A percentile compares a stretch with the other conserved stretches of the same genome.
Evolutionary conservation across 805 yeast species (phyloP).

Genomic region (Zygosaccharomyces gambellarensis): DNA sequence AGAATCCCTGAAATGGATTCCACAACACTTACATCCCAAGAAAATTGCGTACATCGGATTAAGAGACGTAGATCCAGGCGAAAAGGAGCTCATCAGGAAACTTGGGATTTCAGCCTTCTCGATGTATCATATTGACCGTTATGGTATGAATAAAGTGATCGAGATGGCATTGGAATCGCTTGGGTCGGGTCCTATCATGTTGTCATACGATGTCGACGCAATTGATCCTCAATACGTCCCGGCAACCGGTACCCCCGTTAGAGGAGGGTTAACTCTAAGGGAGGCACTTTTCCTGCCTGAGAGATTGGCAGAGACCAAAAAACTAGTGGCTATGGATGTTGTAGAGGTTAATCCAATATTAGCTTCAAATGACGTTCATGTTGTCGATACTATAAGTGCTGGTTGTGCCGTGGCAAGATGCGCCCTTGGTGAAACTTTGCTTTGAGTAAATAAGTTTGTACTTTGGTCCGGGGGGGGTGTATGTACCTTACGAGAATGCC

Average conservation of each 20-base stretch:
- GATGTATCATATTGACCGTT: slow-evolving; percentile 94
- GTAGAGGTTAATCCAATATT: slow-evolving; percentile 91
- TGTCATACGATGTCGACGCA: slow-evolving; percentile 95
- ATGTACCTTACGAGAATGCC: neutral
- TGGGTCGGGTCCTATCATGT: slow-evolving; percentile 70
- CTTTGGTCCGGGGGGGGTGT: slow-evolving; percentile 1
- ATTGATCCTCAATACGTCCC: slow-evolving; percentile 92
- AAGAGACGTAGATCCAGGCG: slow-evolving; percentile 88
- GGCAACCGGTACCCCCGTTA: slow-evolving; percentile 96
- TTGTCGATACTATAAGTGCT: slow-evolving; percentile 78
- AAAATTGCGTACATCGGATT: slow-evolving; percentile 90
- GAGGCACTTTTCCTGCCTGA: slow-evolving; percentile 92
- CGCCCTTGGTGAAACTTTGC: slow-evolving; percentile 86
- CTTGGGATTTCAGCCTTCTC: slow-evolving; percentile 77
- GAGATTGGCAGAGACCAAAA: slow-evolving; percentile 87
- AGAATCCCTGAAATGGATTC: slow-evolving; percentile 76
- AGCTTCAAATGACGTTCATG: slow-evolving; percentile 70
- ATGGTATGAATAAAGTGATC: slow-evolving; percentile 85
- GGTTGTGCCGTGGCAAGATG: slow-evolving; percentile 90
- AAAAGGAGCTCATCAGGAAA: slow-evolving; percentile 67
- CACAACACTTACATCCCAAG: slow-evolving; percentile 55
- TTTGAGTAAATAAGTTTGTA: slow-evolving; percentile 16
- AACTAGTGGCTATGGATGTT: slow-evolving; percentile 78
- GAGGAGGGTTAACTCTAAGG: slow-evolving; percentile 91
- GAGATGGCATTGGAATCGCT: slow-evolving; percentile 82